A percentile compares a stretch with the other conserved stretches of the same genome.
phyloP scores from a whole-genome alignment of 345 rosid genomes.

The Sisymbrium irio region DNA sequence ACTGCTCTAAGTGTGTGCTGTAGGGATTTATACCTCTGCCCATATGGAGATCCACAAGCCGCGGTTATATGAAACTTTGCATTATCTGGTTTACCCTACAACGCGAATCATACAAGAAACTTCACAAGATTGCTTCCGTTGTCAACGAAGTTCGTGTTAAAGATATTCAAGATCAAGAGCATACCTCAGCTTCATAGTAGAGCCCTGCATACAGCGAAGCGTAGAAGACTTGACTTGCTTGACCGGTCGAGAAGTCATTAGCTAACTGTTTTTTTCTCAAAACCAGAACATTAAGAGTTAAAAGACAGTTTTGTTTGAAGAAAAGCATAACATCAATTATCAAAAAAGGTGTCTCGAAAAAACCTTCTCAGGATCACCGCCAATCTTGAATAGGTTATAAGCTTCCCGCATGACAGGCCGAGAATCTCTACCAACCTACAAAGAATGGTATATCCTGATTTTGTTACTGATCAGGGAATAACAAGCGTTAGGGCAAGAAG shows the following conservation, averaged over 20 bases:
- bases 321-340: not conserved
- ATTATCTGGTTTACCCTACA: slow-evolving; percentile 60
- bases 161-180: slow-evolving; percentile 19
- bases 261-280: slow-evolving; percentile 44
- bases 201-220: slow-evolving; percentile 83
- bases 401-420: slow-evolving; percentile 81
- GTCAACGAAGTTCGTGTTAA: not conserved
- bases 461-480: not conserved
- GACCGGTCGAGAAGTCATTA: slow-evolving; percentile 53
- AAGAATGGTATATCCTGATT: not conserved
- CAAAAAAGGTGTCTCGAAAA: slow-evolving; percentile 1
- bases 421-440: slow-evolving; percentile 89
- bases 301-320: not conserved
- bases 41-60: slow-evolving; percentile 65
- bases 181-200: slow-evolving; percentile 80
- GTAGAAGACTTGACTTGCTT: slow-evolving; percentile 56
- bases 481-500: not conserved
- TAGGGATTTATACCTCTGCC: slow-evolving; percentile 53
- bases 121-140: not conserved
- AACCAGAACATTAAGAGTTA: not conserved
- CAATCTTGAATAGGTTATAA: slow-evolving; percentile 70
- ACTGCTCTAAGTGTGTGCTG: not conserved
- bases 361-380: slow-evolving; percentile 91
- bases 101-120: not conserved
- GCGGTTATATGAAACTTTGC: slow-evolving; percentile 64